Percentiles rank a stretch among this genome's conserved stretches.
phyloP scores from a whole-genome alignment of 1,284 basidiomycete species.

The Puccinia coronata region DNA sequence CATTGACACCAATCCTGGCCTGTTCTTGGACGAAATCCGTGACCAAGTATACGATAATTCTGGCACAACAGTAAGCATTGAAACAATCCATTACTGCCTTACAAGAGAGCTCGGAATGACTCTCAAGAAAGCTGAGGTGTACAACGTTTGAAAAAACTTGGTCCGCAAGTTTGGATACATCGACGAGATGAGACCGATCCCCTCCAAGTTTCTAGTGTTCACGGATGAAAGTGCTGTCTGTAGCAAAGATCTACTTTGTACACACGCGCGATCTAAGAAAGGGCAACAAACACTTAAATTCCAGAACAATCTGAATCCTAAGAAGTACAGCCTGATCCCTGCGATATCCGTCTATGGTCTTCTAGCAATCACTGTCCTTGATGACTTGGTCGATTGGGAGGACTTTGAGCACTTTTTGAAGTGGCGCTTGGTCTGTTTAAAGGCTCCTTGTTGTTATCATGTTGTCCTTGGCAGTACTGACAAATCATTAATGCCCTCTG shows the following conservation, averaged over 20 bases:
- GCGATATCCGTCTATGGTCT: too few relatives aligned
- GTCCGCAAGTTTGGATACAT: too few relatives aligned
- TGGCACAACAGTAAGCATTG: neutral
- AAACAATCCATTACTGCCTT: neutral
- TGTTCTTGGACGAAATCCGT: conserved; percentile 14
- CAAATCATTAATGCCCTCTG: too few relatives aligned
- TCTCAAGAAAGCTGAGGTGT: too few relatives aligned
- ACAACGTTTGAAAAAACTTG: too few relatives aligned
- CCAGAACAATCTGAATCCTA: too few relatives aligned
- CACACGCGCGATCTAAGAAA: neutral
- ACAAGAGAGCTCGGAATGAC: neutral
- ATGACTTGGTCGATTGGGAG: neutral
- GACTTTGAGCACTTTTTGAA: conserved; percentile 12
- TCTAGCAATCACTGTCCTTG: too few relatives aligned
- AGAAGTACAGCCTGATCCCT: too few relatives aligned
- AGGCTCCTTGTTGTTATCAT: neutral
- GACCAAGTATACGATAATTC: neutral
- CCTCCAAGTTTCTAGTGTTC: neutral
- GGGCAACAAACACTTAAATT: neutral
- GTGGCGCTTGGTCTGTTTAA: too few relatives aligned
- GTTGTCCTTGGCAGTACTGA: too few relatives aligned
- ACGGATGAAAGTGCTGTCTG: neutral
- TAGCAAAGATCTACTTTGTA: too few relatives aligned
- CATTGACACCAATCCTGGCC: neutral
- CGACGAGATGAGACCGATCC: neutral